Evolutionary conservation across 805 yeast species (phyloP).

Genomic region (Maudiozyma serrabonitensis): DNA sequence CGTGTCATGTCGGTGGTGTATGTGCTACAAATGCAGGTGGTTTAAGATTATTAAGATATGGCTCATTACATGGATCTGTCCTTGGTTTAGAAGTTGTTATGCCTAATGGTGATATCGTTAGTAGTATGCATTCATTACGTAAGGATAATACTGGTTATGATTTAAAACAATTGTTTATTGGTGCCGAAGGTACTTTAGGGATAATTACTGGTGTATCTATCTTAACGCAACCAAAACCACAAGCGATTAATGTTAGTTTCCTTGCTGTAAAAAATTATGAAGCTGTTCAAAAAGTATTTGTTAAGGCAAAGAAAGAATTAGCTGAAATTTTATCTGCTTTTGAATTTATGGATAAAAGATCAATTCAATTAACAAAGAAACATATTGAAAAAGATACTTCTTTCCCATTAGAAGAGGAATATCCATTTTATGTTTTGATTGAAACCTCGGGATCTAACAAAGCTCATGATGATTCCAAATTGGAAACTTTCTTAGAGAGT

Average conservation of each 20-base stretch:
- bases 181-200: constrained; percentile 90
- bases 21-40: constrained; percentile 98
- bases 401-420: constrained; percentile 74
- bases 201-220: constrained; percentile 84
- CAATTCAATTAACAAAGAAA: constrained; percentile 53
- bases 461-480: constrained; percentile 86
- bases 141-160: constrained; percentile 96
- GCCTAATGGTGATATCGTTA: constrained; percentile 75
- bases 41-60: constrained; percentile 73
- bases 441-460: constrained; percentile 95
- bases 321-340: constrained; percentile 85
- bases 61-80: constrained; percentile 86
- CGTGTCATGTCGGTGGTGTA: constrained; percentile 91
- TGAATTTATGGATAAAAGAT: constrained; percentile 80
- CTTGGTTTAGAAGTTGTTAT: constrained; percentile 88
- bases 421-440: constrained; percentile 83
- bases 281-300: constrained; percentile 74
- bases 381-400: constrained; percentile 39
- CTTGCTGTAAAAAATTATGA: constrained; percentile 75
- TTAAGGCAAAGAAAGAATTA: constrained; percentile 65
- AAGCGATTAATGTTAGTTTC: constrained; percentile 78
- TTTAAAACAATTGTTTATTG: constrained; percentile 83
- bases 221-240: constrained; percentile 82
- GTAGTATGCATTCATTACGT: constrained; percentile 75
- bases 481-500: constrained; percentile 72